Evolutionary conservation across 495 filamentous ascomycete species (phyloP).

Genomic region (Lophiostoma macrostomum): DNA sequence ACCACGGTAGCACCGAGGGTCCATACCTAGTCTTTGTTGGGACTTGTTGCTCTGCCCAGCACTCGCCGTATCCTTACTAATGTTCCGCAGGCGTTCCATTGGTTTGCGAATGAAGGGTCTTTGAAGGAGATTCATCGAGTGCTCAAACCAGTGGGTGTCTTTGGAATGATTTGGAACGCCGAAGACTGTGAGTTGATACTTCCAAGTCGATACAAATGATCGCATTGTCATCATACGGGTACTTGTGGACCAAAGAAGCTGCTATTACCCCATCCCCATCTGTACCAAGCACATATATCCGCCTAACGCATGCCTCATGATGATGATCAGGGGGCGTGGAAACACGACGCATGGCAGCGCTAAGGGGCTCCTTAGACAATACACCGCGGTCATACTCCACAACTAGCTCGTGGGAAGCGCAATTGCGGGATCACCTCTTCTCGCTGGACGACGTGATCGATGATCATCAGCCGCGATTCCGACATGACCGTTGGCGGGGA

Average conservation of each 20-base stretch:
- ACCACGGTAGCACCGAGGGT: not conserved
- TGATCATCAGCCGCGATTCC: conserved; percentile 55
- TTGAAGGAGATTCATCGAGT: conserved; percentile 59
- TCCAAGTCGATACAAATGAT: not conserved
- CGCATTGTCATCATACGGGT: not conserved
- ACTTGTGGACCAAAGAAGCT: not conserved
- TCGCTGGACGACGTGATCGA: conserved; percentile 40
- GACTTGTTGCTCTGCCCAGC: conserved; percentile 25
- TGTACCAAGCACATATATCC: no score
- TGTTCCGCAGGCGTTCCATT: conserved; percentile 20
- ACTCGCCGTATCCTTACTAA: not conserved
- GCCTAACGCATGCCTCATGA: no score
- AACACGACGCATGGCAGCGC: no score
- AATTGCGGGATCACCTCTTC: conserved; percentile 47
- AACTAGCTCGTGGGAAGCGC: conserved; percentile 53
- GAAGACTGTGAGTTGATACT: conserved; percentile 55
- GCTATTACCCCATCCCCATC: not conserved
- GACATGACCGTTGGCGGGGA: conserved; percentile 40
- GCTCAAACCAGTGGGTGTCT: conserved; percentile 48
- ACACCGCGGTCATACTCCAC: conserved; percentile 39
- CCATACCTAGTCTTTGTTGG: not conserved
- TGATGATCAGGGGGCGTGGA: no score
- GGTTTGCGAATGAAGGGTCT: conserved; percentile 59
- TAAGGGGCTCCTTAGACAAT: no score
- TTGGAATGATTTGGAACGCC: conserved; percentile 65